These are phyloP conservation scores for Monilinia aucupariae DNA, from an alignment of 2,329 filamentous ascomycete genomes.

Conservation along the genomic window DNA sequence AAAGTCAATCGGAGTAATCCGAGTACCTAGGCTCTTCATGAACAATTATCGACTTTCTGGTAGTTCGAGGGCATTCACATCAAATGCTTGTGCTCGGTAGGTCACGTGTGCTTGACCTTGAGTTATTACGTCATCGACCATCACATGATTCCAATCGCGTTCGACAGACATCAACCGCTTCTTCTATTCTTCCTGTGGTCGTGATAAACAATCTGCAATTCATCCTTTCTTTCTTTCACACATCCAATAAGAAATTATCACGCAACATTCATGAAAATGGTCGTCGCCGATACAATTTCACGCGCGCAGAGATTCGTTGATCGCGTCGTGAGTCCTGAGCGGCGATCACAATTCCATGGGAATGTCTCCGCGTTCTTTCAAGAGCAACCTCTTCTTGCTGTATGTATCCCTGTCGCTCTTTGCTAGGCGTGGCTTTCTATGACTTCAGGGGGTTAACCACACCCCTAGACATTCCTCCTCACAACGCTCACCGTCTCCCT, in stretches of 20 bases:
- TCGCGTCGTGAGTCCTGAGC: slow-evolving; percentile 52
- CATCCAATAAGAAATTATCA: not conserved
- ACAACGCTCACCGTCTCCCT: slow-evolving; percentile 60
- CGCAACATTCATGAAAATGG: not conserved
- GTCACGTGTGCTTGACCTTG: too few relatives aligned
- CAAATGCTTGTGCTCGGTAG: too few relatives aligned
- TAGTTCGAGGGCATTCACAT: too few relatives aligned
- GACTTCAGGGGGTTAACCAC: not conserved
- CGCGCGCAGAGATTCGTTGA: slow-evolving; percentile 38
- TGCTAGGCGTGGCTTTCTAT: not conserved
- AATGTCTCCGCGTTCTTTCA: slow-evolving; percentile 51
- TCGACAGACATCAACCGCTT: too few relatives aligned
- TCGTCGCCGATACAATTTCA: slow-evolving; percentile 19
- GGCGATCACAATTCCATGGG: slow-evolving; percentile 52
- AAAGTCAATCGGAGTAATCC: too few relatives aligned
- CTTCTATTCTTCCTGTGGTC: too few relatives aligned
- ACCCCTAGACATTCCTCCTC: slow-evolving; percentile 58
- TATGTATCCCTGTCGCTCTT: slow-evolving; percentile 39
- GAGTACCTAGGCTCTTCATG: too few relatives aligned
- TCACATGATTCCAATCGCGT: too few relatives aligned
- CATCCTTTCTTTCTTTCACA: too few relatives aligned
- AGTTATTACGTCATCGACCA: too few relatives aligned
- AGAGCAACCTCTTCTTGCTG: slow-evolving; percentile 63
- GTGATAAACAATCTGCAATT: too few relatives aligned
- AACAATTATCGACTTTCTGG: too few relatives aligned